A percentile compares a stretch with the other conserved stretches of the same genome.
phyloP scores from a whole-genome alignment of 352 stramenopile genomes.

The Globisporangium nunn region DNA sequence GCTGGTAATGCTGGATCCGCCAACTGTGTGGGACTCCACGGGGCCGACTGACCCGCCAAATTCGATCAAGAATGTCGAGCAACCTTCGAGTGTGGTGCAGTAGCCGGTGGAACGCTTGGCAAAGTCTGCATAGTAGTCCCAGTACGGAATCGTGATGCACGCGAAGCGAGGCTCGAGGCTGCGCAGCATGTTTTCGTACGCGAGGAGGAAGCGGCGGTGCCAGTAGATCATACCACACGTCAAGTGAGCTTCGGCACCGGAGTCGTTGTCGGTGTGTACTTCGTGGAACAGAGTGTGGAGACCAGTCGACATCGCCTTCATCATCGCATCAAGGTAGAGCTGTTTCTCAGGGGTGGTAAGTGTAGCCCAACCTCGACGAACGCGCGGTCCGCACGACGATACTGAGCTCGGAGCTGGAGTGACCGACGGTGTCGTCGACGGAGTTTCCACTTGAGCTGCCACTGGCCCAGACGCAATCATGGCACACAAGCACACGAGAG shows the following conservation, averaged over 20 bases:
- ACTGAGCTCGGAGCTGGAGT: conserved; percentile 8
- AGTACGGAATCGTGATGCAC: conserved; percentile 73
- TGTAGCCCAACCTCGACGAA: conserved; percentile 40
- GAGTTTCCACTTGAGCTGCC: not conserved
- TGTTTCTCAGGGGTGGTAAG: conserved; percentile 42
- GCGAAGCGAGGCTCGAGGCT: conserved; percentile 47
- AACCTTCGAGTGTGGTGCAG: conserved; percentile 43
- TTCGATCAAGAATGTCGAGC: conserved; percentile 52
- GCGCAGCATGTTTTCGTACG: conserved; percentile 74
- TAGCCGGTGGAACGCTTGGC: conserved; percentile 24
- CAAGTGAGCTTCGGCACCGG: conserved; percentile 30
- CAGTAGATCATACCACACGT: conserved; percentile 59
- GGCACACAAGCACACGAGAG: not conserved
- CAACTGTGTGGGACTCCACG: conserved; percentile 12
- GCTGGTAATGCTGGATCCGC: conserved; percentile 13
- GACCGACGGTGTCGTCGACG: not conserved
- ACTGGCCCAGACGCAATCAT: not conserved
- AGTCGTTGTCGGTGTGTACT: conserved; percentile 35
- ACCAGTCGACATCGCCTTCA: conserved; percentile 35
- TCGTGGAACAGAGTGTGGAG: conserved; percentile 54
- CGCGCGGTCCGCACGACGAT: conserved; percentile 28
- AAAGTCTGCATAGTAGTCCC: conserved; percentile 70
- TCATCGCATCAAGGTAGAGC: conserved; percentile 59
- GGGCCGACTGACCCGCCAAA: conserved; percentile 40
- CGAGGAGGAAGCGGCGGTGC: conserved; percentile 62